Base-by-base conservation (phyloP, 2,329 filamentous ascomycete genomes). In the Monosporascus sp. region DNA sequence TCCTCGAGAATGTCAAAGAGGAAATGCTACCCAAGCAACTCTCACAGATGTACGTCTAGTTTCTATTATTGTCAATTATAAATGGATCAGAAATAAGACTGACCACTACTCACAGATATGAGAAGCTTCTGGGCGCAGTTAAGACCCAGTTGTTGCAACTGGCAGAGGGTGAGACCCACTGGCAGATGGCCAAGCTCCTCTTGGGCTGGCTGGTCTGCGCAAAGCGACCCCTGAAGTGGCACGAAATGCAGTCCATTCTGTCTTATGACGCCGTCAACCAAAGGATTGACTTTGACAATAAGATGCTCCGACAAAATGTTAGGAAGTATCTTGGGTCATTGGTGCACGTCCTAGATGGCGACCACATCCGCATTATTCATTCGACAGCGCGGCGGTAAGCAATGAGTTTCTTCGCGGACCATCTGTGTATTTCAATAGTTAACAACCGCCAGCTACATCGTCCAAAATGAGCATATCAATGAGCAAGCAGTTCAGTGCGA, bases 151-250 rank as follows among this genome's bases (percentile, higher is more conserved):
- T 15, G 24, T 45, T 25, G 20, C n/a, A n/a, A 20, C n/a, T 27
- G 37, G 3, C 50, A 42, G 1, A 49, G 59, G 41, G 22, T 47
- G 1, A 46, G 38, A 0, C 62, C 62, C 54, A 60, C 53, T 49
- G 45, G 51, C 24, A 36, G 20, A 15, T 41, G 11, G 3, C 56
- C 4, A 46, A 57, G 46, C 56, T 50, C 39, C 50, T 75, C 6
- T 55, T 75, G 9, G 65, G 69, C 1, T 74, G 70, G 71, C 60
- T 74, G 9, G 63, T 68, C 5, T 73, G 67, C 54, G 67, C 69
- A 4, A 71, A 68, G 52, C 57, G 71, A 17, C 62, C 72, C 1
- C 57, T 74, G 14, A 70, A 68, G 49, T 71, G 68, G 71, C 62
- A 68, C 46, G 73, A 75, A 53, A 67, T 75, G n/a, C 72, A 74